These are phyloP conservation scores for Cynara cardunculus DNA, from an alignment of 129 eudicot genomes.

Conservation along the genomic window DNA sequence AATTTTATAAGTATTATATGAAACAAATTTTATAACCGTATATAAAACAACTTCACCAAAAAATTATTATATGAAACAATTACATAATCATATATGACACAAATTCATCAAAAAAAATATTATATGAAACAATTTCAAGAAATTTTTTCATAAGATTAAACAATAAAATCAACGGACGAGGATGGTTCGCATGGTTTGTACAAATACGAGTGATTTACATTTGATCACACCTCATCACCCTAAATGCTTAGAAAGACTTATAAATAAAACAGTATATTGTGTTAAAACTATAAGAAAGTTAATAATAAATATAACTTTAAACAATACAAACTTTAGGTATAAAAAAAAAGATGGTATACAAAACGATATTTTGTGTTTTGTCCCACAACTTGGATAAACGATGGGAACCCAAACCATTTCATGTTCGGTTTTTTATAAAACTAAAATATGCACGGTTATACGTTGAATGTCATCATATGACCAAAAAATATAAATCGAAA, in stretches of 20 bases:
- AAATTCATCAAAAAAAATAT: too few species aligned
- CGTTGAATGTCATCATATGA: not conserved
- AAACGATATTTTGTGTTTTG: not conserved
- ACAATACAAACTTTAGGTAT: not conserved
- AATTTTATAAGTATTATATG: too few species aligned
- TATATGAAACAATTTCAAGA: too few species aligned
- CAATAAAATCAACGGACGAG: not conserved
- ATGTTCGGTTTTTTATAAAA: not conserved
- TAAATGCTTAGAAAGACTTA: not conserved
- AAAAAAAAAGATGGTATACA: not conserved
- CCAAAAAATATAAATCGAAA: not conserved
- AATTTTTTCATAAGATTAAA: too few species aligned
- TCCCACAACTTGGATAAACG: not conserved
- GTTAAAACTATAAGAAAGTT: not conserved
- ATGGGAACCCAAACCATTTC: not conserved
- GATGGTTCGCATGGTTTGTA: too few species aligned
- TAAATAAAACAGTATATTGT: not conserved
- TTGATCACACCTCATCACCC: too few species aligned
- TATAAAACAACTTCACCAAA: too few species aligned
- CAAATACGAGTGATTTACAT: too few species aligned
- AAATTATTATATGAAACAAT: too few species aligned
- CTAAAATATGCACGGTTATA: not conserved
- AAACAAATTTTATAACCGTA: too few species aligned
- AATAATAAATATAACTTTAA: not conserved
- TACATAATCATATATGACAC: too few species aligned